Percentiles rank a stretch among this genome's conserved stretches.
Conservation (phyloP, 805 yeast genomes). For the Wilhelminamyces savonicus region DNA sequence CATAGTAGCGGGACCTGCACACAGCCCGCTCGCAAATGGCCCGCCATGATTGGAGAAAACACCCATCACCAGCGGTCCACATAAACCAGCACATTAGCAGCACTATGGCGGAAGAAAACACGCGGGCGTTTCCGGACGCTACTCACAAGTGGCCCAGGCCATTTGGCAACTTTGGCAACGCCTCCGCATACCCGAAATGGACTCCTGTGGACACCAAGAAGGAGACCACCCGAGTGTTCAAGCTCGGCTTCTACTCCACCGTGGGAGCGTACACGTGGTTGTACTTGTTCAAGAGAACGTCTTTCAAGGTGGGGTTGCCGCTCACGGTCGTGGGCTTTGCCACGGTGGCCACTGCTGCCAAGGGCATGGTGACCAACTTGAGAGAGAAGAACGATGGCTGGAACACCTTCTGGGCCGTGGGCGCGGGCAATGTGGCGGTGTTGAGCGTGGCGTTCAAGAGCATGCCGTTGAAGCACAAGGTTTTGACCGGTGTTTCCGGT, state of each 20-base stretch:
- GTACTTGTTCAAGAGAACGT: conserved; percentile 37
- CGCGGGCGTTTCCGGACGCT: conserved; percentile 24
- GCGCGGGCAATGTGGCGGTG: conserved; percentile 40
- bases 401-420: conserved; percentile 62
- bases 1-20: too few relatives aligned
- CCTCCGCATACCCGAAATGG: conserved; percentile 41
- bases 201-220: conserved; percentile 51
- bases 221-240: conserved; percentile 42
- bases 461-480: conserved; percentile 37
- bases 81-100: too few relatives aligned
- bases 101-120: too few relatives aligned
- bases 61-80: too few relatives aligned
- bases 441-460: conserved; percentile 38
- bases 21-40: too few relatives aligned
- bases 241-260: conserved; percentile 41
- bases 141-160: conserved; percentile 37
- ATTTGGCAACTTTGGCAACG: conserved; percentile 31
- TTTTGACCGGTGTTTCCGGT: conserved; percentile 34
- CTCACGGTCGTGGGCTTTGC: conserved; percentile 37
- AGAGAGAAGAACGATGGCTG: conserved; percentile 58
- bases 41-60: too few relatives aligned
- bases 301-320: conserved; percentile 35
- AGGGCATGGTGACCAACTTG: conserved; percentile 48
- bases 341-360: conserved; percentile 45
- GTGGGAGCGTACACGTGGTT: conserved; percentile 44